phyloP scores from a whole-genome alignment of 139 green algal species.

The Coccomyxa sp. region DNA sequence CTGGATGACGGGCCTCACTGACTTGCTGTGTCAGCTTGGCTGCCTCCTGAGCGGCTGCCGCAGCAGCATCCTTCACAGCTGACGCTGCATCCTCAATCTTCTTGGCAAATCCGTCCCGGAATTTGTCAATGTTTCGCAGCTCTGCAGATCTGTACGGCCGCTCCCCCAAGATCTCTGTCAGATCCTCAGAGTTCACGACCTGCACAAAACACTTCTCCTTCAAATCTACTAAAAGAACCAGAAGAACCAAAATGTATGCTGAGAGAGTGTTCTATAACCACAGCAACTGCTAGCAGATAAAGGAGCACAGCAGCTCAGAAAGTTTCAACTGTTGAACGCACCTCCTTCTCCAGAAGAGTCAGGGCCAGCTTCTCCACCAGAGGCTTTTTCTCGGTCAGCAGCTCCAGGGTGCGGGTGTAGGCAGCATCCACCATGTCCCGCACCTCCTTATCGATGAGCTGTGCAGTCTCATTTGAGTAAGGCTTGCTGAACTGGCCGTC shows the following conservation, averaged over 20 bases:
- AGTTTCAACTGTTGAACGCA: slow-evolving; percentile 9
- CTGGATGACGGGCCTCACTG: neutral
- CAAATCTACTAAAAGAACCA: neutral
- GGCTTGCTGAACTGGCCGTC: slow-evolving; percentile 90
- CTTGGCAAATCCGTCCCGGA: slow-evolving; percentile 42
- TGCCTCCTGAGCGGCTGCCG: slow-evolving; percentile 5
- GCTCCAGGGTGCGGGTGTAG: slow-evolving; percentile 80
- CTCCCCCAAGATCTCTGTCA: slow-evolving; percentile 86
- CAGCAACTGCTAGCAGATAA: neutral
- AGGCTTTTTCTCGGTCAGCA: slow-evolving; percentile 80
- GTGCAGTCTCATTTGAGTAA: slow-evolving; percentile 90
- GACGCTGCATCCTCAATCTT: neutral
- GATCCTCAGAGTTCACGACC: slow-evolving; percentile 84
- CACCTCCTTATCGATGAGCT: slow-evolving; percentile 93
- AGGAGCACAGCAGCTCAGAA: neutral
- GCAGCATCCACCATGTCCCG: slow-evolving; percentile 69
- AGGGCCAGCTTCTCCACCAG: slow-evolving; percentile 82
- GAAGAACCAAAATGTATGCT: neutral
- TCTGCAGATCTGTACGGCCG: slow-evolving; percentile 80
- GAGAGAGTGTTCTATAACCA: neutral
- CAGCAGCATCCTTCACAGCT: neutral
- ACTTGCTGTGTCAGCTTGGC: neutral
- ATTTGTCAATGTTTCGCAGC: slow-evolving; percentile 97
- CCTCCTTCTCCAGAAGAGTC: slow-evolving; percentile 59
- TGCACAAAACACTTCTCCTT: slow-evolving; percentile 20